Conservation (phyloP, 208 protist species). For the Tritrichomonas musculus region DNA sequence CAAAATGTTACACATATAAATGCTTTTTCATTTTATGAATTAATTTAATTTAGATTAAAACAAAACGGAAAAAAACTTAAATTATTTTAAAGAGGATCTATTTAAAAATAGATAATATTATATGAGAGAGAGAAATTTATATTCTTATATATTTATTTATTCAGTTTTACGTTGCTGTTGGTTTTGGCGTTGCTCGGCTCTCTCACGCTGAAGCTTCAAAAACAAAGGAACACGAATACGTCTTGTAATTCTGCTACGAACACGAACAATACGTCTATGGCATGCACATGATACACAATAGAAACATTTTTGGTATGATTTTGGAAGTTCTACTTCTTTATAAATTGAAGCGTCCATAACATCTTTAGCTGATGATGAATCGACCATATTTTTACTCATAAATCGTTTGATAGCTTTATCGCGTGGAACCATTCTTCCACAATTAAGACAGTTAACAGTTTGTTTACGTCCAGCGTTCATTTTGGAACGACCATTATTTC, state of each 20-base stretch:
- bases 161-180: no score
- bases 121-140: no score
- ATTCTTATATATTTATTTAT: no score
- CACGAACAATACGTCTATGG: constrained; percentile 45
- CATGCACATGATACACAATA: constrained; percentile 51
- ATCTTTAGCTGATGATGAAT: constrained; percentile 40
- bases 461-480: constrained; percentile 37
- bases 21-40: no score
- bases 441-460: constrained; percentile 44
- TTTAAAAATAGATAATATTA: no score
- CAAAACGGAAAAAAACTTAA: no score
- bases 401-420: constrained; percentile 50
- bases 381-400: constrained; percentile 48
- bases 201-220: not conserved
- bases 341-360: constrained; percentile 42
- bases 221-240: constrained; percentile 40
- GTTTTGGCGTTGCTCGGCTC: not conserved
- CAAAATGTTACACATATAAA: no score
- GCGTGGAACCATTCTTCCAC: constrained; percentile 39
- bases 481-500: constrained; percentile 47
- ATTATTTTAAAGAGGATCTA: no score
- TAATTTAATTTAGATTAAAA: no score
- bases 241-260: constrained; percentile 36
- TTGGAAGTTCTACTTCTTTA: constrained; percentile 45
- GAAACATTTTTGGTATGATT: constrained; percentile 48